phyloP scores from a whole-genome alignment of 495 filamentous ascomycete species.

The Articulospora tetracladia region DNA sequence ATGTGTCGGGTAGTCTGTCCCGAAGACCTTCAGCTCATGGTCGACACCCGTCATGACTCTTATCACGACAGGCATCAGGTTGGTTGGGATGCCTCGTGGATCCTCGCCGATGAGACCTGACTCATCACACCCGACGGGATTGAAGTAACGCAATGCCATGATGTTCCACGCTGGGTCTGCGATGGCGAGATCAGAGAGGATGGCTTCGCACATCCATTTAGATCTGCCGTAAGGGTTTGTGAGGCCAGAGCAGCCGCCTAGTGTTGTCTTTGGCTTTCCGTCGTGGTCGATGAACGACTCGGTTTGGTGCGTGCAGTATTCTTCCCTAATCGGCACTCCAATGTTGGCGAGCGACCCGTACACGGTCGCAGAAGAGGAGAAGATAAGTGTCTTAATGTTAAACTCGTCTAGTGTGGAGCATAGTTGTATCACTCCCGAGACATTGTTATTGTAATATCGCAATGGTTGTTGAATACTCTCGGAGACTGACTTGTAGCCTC shows the following conservation, averaged over 20 bases:
- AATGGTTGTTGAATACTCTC: conserved; percentile 47
- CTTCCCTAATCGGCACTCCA: conserved; percentile 51
- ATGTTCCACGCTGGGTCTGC: conserved; percentile 58
- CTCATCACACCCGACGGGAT: conserved; percentile 61
- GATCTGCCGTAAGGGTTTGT: conserved; percentile 64
- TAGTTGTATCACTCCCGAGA: conserved; percentile 59
- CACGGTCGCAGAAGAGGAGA: conserved; percentile 60
- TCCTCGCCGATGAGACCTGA: conserved; percentile 61
- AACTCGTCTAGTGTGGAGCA: conserved; percentile 49
- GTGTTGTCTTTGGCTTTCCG: conserved; percentile 28
- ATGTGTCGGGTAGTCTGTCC: conserved; percentile 58
- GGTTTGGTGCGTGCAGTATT: conserved; percentile 53
- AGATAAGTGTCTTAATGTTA: conserved; percentile 59
- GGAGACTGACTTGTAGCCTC: conserved; percentile 46
- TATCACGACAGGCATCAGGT: conserved; percentile 57
- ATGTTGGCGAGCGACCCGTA: conserved; percentile 54
- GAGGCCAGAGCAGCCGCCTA: conserved; percentile 43
- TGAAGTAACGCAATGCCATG: conserved; percentile 62
- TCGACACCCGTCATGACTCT: conserved; percentile 54
- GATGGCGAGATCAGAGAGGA: conserved; percentile 56
- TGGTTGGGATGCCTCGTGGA: conserved; percentile 54
- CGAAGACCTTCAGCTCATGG: conserved; percentile 52
- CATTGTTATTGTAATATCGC: conserved; percentile 64
- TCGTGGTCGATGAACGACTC: conserved; percentile 49
- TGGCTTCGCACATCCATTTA: conserved; percentile 64